These are phyloP conservation scores for Casuarina equisetifolia DNA, from an alignment of 306 rosid species.

Conservation along the genomic window DNA sequence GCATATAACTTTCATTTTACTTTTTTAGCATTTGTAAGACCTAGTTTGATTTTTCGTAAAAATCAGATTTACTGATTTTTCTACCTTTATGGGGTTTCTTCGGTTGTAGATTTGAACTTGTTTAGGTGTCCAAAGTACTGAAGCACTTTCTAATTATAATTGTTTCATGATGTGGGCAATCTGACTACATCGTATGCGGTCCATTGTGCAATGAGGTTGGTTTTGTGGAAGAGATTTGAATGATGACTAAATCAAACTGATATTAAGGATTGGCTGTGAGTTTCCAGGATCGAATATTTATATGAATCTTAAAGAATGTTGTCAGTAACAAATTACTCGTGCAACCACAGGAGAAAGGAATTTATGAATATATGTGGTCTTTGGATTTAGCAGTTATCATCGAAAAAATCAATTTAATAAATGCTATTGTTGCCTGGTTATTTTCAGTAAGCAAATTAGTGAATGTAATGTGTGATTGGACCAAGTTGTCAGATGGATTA, in stretches of 20 bases:
- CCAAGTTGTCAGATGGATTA: background rate
- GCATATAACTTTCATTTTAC: slow-evolving; percentile 1
- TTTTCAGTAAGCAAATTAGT: background rate
- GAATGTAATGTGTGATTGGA: background rate
- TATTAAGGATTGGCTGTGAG: background rate
- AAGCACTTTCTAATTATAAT: background rate
- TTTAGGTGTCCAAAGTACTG: slow-evolving; percentile 12
- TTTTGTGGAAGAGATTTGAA: background rate
- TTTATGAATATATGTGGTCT: background rate
- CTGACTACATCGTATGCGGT: background rate
- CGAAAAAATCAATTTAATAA: background rate
- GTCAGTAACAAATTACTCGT: background rate
- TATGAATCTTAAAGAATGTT: background rate
- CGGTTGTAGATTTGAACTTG: slow-evolving; percentile 6
- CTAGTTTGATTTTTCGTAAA: slow-evolving; percentile 15
- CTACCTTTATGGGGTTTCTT: slow-evolving; percentile 1
- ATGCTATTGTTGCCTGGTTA: background rate
- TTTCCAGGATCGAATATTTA: background rate
- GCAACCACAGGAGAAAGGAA: background rate
- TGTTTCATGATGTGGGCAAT: background rate
- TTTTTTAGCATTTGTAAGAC: background rate
- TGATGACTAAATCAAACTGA: background rate
- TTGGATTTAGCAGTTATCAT: background rate
- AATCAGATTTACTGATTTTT: slow-evolving; percentile 3
- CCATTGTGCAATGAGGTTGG: background rate